Evolutionary conservation across 2,329 filamentous ascomycete species (phyloP).

Genomic region (Fusarium paranaense): DNA sequence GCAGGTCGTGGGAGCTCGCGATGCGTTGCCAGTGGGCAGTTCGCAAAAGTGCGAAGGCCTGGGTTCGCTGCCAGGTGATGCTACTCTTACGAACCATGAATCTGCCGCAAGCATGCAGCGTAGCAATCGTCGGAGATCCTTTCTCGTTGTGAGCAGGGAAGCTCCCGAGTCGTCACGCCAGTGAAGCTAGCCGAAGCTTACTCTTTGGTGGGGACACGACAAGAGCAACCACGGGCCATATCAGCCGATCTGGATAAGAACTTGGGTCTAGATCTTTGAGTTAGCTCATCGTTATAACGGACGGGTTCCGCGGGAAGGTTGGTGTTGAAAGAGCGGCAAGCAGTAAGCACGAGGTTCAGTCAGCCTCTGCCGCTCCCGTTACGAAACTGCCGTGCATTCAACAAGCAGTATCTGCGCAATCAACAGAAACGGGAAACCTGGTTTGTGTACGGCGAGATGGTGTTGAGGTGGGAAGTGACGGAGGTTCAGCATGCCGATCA

Average conservation of each 20-base stretch:
- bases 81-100: conserved; percentile 11
- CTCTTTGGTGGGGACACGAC: conserved; percentile 20
- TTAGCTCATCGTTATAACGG: neutral
- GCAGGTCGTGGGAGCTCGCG: neutral
- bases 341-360: neutral
- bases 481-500: conserved; percentile 28
- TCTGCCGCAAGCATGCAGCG: conserved; percentile 6
- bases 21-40: neutral
- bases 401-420: neutral
- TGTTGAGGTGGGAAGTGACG: conserved; percentile 2
- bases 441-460: neutral
- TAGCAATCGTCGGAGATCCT: neutral
- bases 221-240: neutral
- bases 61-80: conserved; percentile 10
- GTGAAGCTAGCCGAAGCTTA: conserved; percentile 32
- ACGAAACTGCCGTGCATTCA: neutral
- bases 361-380: neutral
- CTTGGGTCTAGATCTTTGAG: conserved; percentile 1
- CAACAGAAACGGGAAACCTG: neutral
- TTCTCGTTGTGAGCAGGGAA: conserved; percentile 10
- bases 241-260: conserved; percentile 2
- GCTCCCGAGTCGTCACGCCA: conserved; percentile 7
- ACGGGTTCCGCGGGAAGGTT: neutral
- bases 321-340: neutral
- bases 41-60: neutral